phyloP scores from a whole-genome alignment of 2,329 filamentous ascomycete species.

The Aspergillus terreus region DNA sequence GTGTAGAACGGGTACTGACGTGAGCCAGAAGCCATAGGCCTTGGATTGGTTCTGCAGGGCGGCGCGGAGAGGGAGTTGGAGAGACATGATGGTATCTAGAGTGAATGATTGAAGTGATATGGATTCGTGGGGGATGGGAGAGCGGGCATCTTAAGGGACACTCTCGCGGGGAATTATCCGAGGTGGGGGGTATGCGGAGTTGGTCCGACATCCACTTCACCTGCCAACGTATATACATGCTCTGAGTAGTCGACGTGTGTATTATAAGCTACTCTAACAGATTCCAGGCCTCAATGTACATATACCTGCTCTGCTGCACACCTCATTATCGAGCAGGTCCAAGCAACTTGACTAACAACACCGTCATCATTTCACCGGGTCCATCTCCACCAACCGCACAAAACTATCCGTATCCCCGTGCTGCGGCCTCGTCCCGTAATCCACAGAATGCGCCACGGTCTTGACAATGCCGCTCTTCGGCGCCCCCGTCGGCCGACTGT shows the following conservation, averaged over 20 bases:
- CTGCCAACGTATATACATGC: no score
- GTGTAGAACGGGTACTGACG: slow-evolving; percentile 15
- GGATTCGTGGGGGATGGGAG: slow-evolving; percentile 1
- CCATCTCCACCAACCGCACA: slow-evolving; percentile 11
- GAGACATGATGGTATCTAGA: neutral
- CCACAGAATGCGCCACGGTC: slow-evolving; percentile 21
- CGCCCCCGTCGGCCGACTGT: neutral
- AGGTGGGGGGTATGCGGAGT: neutral
- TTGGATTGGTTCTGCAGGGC: slow-evolving; percentile 12
- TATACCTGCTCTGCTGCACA: no score
- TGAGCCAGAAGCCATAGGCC: slow-evolving; percentile 34
- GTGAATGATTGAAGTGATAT: neutral
- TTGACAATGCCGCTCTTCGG: slow-evolving; percentile 20
- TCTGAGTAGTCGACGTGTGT: neutral
- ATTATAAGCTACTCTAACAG: neutral
- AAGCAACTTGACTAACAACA: no score
- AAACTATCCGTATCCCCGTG: slow-evolving; percentile 2
- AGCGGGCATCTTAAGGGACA: slow-evolving; percentile 11
- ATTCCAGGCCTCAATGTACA: neutral
- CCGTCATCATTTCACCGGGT: neutral
- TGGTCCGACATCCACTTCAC: neutral
- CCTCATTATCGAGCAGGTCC: no score
- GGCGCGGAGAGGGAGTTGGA: slow-evolving; percentile 9
- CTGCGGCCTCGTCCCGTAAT: slow-evolving; percentile 14
- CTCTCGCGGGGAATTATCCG: neutral